A percentile compares a stretch with the other conserved stretches of the same genome.
Conservation (phyloP, 2,329 filamentous ascomycete species). For the Dissoconium aciculare region DNA sequence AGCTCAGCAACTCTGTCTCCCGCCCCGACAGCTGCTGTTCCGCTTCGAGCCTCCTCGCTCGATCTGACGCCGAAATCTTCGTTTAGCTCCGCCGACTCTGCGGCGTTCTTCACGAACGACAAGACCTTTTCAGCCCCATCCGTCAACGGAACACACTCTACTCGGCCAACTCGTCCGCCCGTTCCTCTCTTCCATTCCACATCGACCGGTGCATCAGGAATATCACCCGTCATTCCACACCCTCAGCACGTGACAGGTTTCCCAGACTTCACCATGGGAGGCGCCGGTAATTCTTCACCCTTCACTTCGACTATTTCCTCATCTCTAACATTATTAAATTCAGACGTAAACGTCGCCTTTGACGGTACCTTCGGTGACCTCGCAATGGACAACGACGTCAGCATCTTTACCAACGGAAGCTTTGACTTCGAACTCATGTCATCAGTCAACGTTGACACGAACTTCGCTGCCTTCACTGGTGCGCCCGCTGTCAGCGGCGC, state of each 20-base stretch:
- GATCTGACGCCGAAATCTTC: slow-evolving; percentile 40
- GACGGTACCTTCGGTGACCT: slow-evolving; percentile 33
- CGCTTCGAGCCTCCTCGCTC: slow-evolving; percentile 36
- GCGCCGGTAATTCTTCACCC: slow-evolving; percentile 35
- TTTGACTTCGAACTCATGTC: slow-evolving; percentile 16
- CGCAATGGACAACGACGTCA: slow-evolving; percentile 19
- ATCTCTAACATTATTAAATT: slow-evolving; percentile 15
- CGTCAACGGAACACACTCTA: slow-evolving; percentile 10
- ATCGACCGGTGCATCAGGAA: slow-evolving; percentile 18
- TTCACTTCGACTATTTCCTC: slow-evolving; percentile 13
- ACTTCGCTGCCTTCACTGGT: slow-evolving; percentile 18
- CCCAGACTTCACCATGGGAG: slow-evolving; percentile 37
- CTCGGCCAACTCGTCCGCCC: slow-evolving; percentile 38
- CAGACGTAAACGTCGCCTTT: slow-evolving; percentile 33
- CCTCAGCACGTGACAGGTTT: slow-evolving; percentile 23
- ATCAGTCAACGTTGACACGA: no score
- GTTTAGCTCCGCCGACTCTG: slow-evolving; percentile 36
- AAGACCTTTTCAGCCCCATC: slow-evolving; percentile 24
- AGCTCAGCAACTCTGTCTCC: slow-evolving; percentile 23
- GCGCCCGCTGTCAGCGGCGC: slow-evolving; percentile 25
- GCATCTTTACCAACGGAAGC: slow-evolving; percentile 16
- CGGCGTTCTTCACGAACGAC: slow-evolving; percentile 53
- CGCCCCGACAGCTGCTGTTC: slow-evolving; percentile 27
- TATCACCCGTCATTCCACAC: slow-evolving; percentile 27
- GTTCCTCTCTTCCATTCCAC: slow-evolving; percentile 53